Evolutionary conservation across 148 eudicot species (phyloP).

Genomic region (Camellia granthamiana): DNA sequence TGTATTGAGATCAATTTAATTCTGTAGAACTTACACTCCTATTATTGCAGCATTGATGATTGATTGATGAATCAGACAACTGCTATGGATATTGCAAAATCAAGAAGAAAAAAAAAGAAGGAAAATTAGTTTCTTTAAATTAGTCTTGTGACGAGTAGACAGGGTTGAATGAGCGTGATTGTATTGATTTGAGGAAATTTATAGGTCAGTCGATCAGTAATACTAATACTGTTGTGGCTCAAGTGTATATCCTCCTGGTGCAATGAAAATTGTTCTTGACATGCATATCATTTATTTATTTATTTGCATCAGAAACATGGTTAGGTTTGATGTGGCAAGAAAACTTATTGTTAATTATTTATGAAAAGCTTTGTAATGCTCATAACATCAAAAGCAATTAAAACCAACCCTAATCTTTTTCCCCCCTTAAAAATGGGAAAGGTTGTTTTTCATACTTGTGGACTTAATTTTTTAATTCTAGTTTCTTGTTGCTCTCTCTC

Average conservation of each 20-base stretch:
- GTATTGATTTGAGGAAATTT: neutral
- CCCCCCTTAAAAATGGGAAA: neutral
- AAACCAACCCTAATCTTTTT: neutral
- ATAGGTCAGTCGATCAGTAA: neutral
- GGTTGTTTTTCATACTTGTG: neutral
- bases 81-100: neutral
- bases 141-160: neutral
- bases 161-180: neutral
- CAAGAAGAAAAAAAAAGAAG: neutral
- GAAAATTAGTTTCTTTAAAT: neutral
- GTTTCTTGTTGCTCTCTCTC: neutral
- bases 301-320: neutral
- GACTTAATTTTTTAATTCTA: constrained; percentile 3
- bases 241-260: too few species aligned
- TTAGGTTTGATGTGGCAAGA: neutral
- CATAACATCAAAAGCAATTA: neutral
- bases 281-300: neutral
- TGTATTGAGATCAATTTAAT: neutral
- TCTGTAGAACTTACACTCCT: too few species aligned
- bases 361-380: neutral
- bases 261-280: neutral
- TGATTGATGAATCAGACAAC: neutral
- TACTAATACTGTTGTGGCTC: neutral
- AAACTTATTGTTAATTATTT: neutral
- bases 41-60: too few species aligned